Percentiles rank a stretch among this genome's conserved stretches.
Evolutionary conservation across 164 flowering plant species (phyloP).

Genomic region (Vitis vinifera): ASM3070453v1 NC_081815.1:3344501-3345000

Average conservation of each 20-base stretch:
- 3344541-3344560: conserved; percentile 60
- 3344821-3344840: conserved; percentile 89
- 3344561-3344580: conserved; percentile 59
- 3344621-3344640: conserved; percentile 73
- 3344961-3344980: conserved; percentile 75
- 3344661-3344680: conserved; percentile 53
- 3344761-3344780: conserved; percentile 86
- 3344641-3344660: conserved; percentile 56
- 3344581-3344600: conserved; percentile 72
- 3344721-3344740: conserved; percentile 83
- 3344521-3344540: conserved; percentile 60
- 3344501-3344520: conserved; percentile 28
- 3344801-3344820: conserved; percentile 45
- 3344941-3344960: conserved; percentile 37
- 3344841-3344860: conserved; percentile 56
- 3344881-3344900: conserved; percentile 85
- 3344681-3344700: conserved; percentile 78
- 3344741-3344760: conserved; percentile 90
- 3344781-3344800: conserved; percentile 37
- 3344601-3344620: conserved; percentile 72
- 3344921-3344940: conserved; percentile 54
- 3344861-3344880: conserved; percentile 78
- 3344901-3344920: conserved; percentile 50
- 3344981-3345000: conserved; percentile 82
- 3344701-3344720: conserved; percentile 91